These are phyloP conservation scores for Rubroboletus pulcherrimus DNA, from an alignment of 768 basidiomycete genomes.

Conservation along the genomic window DNA sequence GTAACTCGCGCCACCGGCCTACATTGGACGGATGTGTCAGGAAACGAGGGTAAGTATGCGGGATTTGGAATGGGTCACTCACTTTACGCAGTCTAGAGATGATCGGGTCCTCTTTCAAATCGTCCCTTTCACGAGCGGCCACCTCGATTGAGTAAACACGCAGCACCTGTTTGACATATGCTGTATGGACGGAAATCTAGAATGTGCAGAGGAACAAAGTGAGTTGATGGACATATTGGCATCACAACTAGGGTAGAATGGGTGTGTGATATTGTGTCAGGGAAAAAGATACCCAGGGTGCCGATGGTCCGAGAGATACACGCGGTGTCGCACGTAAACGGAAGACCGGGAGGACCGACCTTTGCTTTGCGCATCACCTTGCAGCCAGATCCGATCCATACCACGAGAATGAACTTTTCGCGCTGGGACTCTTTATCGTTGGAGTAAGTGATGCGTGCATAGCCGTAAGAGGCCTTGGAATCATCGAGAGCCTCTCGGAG, in stretches of 20 bases:
- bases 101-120: slow-evolving; percentile 86
- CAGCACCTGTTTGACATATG: slow-evolving; percentile 81
- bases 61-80: slow-evolving; percentile 23
- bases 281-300: slow-evolving; percentile 4
- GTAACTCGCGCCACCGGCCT: slow-evolving; percentile 89
- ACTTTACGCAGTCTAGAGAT: slow-evolving; percentile 80
- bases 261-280: slow-evolving; percentile 22
- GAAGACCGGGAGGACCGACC: slow-evolving; percentile 41
- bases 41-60: slow-evolving; percentile 7
- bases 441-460: slow-evolving; percentile 77
- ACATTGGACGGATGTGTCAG: slow-evolving; percentile 16
- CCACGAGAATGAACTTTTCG: slow-evolving; percentile 85
- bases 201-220: slow-evolving; percentile 17
- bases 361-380: slow-evolving; percentile 93
- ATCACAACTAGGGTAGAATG: slow-evolving; percentile 23
- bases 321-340: slow-evolving; percentile 16
- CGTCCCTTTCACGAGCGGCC: slow-evolving; percentile 75
- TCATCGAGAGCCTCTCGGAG: slow-evolving; percentile 69
- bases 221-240: slow-evolving; percentile 26
- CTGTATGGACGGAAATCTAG: slow-evolving; percentile 88
- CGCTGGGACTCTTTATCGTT: slow-evolving; percentile 84
- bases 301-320: slow-evolving; percentile 15
- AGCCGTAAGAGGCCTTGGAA: slow-evolving; percentile 76
- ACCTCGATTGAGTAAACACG: slow-evolving; percentile 85
- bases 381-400: slow-evolving; percentile 78